Percentiles rank a stretch among this genome's conserved stretches.
These are phyloP conservation scores for Tetrahymena elliotti DNA, from an alignment of 73 alveolate genomes.

Conservation along the genomic window DNA sequence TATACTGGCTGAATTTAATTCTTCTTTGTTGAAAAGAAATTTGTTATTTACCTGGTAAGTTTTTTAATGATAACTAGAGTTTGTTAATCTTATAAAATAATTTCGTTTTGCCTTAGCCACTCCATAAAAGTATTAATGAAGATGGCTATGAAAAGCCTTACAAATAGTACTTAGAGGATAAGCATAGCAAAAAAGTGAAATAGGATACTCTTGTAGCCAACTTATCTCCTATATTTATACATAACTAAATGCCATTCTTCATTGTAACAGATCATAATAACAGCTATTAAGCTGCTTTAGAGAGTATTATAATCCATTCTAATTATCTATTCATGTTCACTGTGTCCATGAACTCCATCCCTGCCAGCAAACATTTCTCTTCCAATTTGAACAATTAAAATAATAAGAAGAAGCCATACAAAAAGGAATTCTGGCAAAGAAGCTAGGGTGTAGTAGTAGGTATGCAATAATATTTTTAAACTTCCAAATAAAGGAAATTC, in stretches of 20 bases:
- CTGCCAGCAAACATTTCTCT: neutral
- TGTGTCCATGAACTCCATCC: neutral
- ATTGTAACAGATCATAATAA: neutral
- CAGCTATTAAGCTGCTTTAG: neutral
- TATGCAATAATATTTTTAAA: neutral
- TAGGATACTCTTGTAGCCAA: neutral
- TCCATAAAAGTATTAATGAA: neutral
- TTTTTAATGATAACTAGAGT: neutral
- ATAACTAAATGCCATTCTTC: neutral
- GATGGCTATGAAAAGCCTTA: neutral
- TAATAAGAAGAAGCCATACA: neutral
- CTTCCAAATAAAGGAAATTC: neutral
- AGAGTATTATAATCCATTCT: neutral
- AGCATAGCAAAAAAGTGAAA: neutral
- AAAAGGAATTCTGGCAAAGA: neutral
- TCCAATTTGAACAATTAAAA: neutral
- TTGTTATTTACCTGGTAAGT: neutral
- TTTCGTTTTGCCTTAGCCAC: neutral
- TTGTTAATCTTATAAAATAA: neutral
- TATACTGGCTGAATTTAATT: neutral
- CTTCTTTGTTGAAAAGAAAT: neutral
- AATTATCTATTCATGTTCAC: neutral
- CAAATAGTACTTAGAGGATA: neutral
- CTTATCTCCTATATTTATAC: neutral
- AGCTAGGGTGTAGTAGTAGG: neutral